These are phyloP conservation scores for Phlyctochytrium planicorne DNA, from an alignment of 192 early-diverging fungal genomes.

Conservation along the genomic window DNA sequence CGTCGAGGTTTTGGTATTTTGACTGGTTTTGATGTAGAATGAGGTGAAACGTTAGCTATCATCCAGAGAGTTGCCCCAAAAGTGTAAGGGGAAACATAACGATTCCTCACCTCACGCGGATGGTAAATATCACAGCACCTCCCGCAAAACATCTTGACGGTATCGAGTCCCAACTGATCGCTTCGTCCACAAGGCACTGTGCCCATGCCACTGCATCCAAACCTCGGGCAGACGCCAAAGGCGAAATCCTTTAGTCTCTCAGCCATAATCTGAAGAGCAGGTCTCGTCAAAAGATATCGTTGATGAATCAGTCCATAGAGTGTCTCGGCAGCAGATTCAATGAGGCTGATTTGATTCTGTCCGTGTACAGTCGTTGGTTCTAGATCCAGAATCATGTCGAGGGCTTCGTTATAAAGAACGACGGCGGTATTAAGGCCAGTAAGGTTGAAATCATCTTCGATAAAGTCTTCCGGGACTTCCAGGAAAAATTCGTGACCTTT, in stretches of 20 bases:
- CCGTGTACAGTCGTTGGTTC: constrained; percentile 51
- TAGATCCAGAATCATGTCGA: constrained; percentile 93
- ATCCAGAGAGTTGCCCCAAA: background rate
- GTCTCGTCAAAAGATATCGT: constrained; percentile 85
- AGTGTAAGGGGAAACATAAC: constrained; percentile 50
- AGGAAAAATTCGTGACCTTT: constrained; percentile 52
- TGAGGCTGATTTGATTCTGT: constrained; percentile 55
- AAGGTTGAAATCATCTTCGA: constrained; percentile 97
- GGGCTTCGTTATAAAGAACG: constrained; percentile 84
- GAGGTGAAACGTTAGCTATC: background rate
- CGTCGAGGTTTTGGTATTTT: constrained; percentile 51
- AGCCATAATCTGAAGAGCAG: constrained; percentile 81
- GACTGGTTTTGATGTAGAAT: constrained; percentile 20
- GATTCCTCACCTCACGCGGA: constrained; percentile 39
- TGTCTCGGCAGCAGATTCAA: constrained; percentile 85
- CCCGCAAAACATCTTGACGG: constrained; percentile 58
- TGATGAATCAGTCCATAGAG: constrained; percentile 95
- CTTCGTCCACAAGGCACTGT: constrained; percentile 50
- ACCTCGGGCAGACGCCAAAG: constrained; percentile 58
- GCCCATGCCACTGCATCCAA: constrained; percentile 43
- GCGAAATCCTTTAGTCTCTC: constrained; percentile 36
- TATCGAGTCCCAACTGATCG: constrained; percentile 44
- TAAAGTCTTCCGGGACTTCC: constrained; percentile 58
- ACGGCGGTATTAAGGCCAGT: constrained; percentile 84
- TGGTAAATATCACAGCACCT: constrained; percentile 56